Evolutionary conservation across 805 yeast genomes (phyloP).

Genomic region (Limtongozyma cylindracea): DNA sequence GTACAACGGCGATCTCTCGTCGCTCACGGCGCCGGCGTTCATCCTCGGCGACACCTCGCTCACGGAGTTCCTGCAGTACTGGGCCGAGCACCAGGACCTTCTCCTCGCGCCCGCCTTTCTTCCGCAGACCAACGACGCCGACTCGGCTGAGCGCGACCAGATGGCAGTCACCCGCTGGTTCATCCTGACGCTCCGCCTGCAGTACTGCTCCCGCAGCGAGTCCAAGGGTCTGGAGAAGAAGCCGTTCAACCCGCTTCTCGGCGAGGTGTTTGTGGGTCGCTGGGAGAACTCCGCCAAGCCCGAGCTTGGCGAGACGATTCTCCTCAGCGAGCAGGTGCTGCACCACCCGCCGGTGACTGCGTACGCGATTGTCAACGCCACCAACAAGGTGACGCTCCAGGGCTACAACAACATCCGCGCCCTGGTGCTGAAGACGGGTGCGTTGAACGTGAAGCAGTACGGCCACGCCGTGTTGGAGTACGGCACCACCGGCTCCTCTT

Average conservation of each 20-base stretch:
- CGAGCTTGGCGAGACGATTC: constrained; percentile 46
- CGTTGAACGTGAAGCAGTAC: constrained; percentile 69
- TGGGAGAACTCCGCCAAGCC: constrained; percentile 36
- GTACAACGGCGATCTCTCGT: constrained; percentile 80
- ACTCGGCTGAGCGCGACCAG: constrained; percentile 17
- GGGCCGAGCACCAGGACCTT: constrained; percentile 84
- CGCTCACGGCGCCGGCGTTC: constrained; percentile 94
- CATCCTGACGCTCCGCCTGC: constrained; percentile 73
- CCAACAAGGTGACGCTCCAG: constrained; percentile 40
- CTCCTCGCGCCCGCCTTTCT: constrained; percentile 46
- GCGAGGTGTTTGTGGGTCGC: constrained; percentile 80
- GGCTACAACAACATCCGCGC: constrained; percentile 86
- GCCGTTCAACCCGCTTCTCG: constrained; percentile 89
- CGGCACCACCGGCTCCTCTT: constrained; percentile 36
- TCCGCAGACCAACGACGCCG: constrained; percentile 1
- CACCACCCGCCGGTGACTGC: constrained; percentile 99
- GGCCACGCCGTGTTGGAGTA: constrained; percentile 70
- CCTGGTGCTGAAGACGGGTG: constrained; percentile 46
- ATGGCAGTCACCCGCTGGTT: constrained; percentile 79
- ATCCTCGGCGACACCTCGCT: constrained; percentile 77
- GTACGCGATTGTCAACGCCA: constrained; percentile 54
- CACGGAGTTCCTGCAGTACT: constrained; percentile 80
- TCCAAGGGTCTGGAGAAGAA: constrained; percentile 89
- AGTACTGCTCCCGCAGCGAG: constrained; percentile 83
- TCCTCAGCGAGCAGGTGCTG: constrained; percentile 78